Evolutionary conservation across 2,329 filamentous ascomycete genomes (phyloP).

Genomic region (Apiospora koreana): DNA sequence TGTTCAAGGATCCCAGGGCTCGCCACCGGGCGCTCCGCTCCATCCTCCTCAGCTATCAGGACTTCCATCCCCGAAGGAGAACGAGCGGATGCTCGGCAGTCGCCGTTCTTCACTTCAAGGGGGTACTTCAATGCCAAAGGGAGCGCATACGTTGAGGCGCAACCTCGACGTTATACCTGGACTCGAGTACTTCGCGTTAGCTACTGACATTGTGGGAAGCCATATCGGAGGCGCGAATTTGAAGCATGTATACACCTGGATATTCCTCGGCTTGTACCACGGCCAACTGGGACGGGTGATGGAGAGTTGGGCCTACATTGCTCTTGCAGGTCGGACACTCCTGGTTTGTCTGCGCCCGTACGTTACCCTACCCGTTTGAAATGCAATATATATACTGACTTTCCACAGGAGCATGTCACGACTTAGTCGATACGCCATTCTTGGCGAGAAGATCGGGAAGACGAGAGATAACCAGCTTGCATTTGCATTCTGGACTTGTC

Average conservation of each 20-base stretch:
- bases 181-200: slow-evolving; percentile 84
- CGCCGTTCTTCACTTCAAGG: slow-evolving; percentile 56
- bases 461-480: slow-evolving; percentile 64
- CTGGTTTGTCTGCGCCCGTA: slow-evolving; percentile 77
- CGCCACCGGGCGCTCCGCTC: slow-evolving; percentile 48
- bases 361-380: slow-evolving; percentile 36
- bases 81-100: slow-evolving; percentile 46
- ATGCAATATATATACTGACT: slow-evolving; percentile 1
- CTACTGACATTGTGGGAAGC: slow-evolving; percentile 82
- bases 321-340: slow-evolving; percentile 56
- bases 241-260: slow-evolving; percentile 79
- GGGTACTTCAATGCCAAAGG: slow-evolving; percentile 27
- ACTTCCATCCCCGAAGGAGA: slow-evolving; percentile 53
- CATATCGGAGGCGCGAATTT: slow-evolving; percentile 78
- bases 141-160: slow-evolving; percentile 37
- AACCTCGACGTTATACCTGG: slow-evolving; percentile 89
- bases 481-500: slow-evolving; percentile 88
- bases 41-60: slow-evolving; percentile 52
- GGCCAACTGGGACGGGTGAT: slow-evolving; percentile 85
- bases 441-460: slow-evolving; percentile 37
- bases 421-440: slow-evolving; percentile 42
- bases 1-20: slow-evolving; percentile 43
- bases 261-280: slow-evolving; percentile 85
- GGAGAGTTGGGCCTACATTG: slow-evolving; percentile 73
- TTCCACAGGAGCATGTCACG: slow-evolving; percentile 49